Percentiles rank a stretch among this genome's conserved stretches.
Evolutionary conservation across 1,139 yeast species (phyloP).

Genomic region (Nakaseomyces bracarensis): DNA sequence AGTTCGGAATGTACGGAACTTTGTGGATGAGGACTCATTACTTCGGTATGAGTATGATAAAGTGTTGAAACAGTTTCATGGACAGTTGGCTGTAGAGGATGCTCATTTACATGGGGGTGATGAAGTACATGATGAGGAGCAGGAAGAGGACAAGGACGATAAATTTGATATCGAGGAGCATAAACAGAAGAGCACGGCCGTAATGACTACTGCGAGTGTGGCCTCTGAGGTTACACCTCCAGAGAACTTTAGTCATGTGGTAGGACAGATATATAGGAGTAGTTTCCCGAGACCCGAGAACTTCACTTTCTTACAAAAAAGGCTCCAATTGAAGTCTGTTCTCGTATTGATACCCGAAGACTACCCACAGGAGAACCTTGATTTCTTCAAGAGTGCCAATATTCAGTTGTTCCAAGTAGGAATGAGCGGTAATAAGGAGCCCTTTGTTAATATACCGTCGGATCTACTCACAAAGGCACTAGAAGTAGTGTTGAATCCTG

Average conservation of each 20-base stretch:
- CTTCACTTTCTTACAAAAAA: conserved; percentile 53
- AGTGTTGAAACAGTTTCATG: conserved; percentile 8
- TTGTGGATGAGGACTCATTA: conserved; percentile 8
- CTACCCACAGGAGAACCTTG: conserved; percentile 68
- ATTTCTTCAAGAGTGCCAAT: conserved; percentile 50
- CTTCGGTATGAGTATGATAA: conserved; percentile 5
- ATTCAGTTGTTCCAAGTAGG: conserved; percentile 80
- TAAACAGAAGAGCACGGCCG: conserved; percentile 13
- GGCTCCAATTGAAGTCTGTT: conserved; percentile 59
- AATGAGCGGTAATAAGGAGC: conserved; percentile 92
- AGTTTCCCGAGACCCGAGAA: conserved; percentile 85
- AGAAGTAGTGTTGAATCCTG: conserved; percentile 71
- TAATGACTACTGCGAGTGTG: background rate
- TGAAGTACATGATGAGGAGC: background rate
- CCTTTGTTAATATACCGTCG: conserved; percentile 77
- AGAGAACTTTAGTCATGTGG: conserved; percentile 83
- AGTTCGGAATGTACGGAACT: conserved; percentile 5
- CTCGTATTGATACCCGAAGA: conserved; percentile 85
- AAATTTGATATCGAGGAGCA: conserved; percentile 24
- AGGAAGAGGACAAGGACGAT: conserved; percentile 29
- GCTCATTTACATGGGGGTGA: background rate
- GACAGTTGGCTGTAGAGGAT: background rate
- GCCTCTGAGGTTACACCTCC: conserved; percentile 48
- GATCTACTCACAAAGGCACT: conserved; percentile 73
- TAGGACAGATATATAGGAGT: conserved; percentile 71